Conservation (phyloP, 305 asterid species). For the Fraxinus nigra region DNA sequence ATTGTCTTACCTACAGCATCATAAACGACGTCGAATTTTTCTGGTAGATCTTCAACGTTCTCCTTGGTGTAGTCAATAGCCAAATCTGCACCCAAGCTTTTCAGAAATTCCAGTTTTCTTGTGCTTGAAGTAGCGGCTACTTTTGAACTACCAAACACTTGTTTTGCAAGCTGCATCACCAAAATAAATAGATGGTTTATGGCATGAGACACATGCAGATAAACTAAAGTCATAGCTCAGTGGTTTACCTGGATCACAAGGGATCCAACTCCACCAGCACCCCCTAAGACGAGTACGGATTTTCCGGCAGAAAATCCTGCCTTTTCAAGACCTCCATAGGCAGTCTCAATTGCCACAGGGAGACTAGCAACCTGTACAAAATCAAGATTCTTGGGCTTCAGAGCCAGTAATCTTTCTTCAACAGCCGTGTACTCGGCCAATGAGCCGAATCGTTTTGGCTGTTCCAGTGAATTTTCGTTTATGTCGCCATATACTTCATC, state of each 20-base stretch:
- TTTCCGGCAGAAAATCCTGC: slow-evolving; percentile 34
- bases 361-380: slow-evolving; percentile 23
- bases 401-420: slow-evolving; percentile 41
- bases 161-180: slow-evolving; percentile 40
- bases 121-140: slow-evolving; percentile 51
- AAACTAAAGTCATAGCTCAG: neutral
- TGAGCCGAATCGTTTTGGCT: slow-evolving; percentile 42
- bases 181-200: neutral
- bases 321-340: neutral
- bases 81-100: slow-evolving; percentile 48
- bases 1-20: slow-evolving; percentile 46
- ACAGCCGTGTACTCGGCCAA: slow-evolving; percentile 46
- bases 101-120: slow-evolving; percentile 35
- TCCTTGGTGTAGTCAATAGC: slow-evolving; percentile 47
- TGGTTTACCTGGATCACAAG: slow-evolving; percentile 6
- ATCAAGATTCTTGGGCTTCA: slow-evolving; percentile 43
- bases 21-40: slow-evolving; percentile 48
- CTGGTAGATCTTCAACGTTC: slow-evolving; percentile 37
- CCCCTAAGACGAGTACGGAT: slow-evolving; percentile 48
- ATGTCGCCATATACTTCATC: slow-evolving; percentile 14
- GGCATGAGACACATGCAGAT: no score
- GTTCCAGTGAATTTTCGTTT: neutral
- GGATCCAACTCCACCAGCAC: slow-evolving; percentile 51
- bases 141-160: slow-evolving; percentile 47
- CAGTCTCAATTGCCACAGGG: slow-evolving; percentile 38